These are phyloP conservation scores for Fusarium azukiicola DNA, from an alignment of 2,329 filamentous ascomycete genomes.

Conservation along the genomic window DNA sequence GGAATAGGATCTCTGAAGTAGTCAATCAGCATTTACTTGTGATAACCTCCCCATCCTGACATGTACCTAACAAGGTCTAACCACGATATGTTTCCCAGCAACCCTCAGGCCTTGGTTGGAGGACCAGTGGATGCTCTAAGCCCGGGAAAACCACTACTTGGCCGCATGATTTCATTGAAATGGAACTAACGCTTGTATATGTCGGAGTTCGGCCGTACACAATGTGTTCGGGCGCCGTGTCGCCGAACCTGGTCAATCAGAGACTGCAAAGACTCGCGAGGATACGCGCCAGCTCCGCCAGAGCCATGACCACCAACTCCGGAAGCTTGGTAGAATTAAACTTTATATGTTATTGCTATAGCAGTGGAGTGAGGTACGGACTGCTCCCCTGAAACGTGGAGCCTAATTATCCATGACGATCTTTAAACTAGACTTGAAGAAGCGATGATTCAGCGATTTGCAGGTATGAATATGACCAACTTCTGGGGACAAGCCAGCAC, in stretches of 20 bases:
- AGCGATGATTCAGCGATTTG: neutral
- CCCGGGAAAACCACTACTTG: too few species aligned
- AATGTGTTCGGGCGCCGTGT: neutral
- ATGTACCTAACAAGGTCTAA: too few species aligned
- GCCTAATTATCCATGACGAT: neutral
- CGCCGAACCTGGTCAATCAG: neutral
- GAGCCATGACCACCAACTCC: neutral
- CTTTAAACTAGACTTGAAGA: slow-evolving; percentile 11
- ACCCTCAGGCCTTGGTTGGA: too few species aligned
- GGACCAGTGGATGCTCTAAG: too few species aligned
- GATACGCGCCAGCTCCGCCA: neutral
- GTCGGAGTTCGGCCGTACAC: neutral
- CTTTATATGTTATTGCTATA: too few species aligned
- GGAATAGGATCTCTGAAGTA: too few species aligned
- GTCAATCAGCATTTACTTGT: too few species aligned
- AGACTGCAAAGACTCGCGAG: neutral
- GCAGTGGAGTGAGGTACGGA: too few species aligned
- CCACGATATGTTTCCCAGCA: too few species aligned
- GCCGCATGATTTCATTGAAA: too few species aligned
- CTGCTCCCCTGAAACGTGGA: neutral
- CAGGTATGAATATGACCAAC: neutral
- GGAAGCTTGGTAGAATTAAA: neutral
- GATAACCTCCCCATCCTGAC: too few species aligned
- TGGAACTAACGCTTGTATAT: too few species aligned
- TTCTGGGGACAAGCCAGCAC: fast-evolving